Evolutionary conservation across 805 yeast genomes (phyloP).

Genomic region (Kluyveromyces aestuarii): DNA sequence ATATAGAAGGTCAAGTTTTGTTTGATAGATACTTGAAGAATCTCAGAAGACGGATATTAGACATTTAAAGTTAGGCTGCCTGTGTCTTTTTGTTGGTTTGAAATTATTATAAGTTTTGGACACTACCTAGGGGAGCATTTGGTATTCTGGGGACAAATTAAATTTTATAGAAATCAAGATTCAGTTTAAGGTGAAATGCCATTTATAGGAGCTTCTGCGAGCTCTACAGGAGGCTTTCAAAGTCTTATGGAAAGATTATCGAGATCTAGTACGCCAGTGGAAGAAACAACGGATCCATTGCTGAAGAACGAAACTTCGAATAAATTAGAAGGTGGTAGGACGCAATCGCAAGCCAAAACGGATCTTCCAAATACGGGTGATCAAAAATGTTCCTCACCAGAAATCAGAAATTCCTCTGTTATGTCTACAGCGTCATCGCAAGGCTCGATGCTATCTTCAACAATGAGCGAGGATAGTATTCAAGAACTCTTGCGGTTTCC

Average conservation of each 20-base stretch:
- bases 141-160: too few species aligned
- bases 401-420: neutral
- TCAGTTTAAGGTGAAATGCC: slow-evolving; percentile 15
- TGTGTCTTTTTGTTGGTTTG: neutral
- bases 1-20: neutral
- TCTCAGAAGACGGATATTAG: neutral
- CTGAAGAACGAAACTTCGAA: neutral
- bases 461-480: slow-evolving; percentile 20
- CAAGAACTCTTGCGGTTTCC: slow-evolving; percentile 55
- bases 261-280: neutral
- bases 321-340: neutral
- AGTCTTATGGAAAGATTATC: slow-evolving; percentile 22
- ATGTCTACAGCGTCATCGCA: neutral
- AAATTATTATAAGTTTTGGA: too few species aligned
- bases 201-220: slow-evolving; percentile 25
- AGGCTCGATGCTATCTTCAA: neutral
- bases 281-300: neutral
- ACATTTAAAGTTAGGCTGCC: neutral
- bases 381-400: neutral
- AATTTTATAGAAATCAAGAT: too few species aligned
- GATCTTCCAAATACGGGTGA: neutral
- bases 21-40: neutral
- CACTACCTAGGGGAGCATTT: too few species aligned
- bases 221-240: slow-evolving; percentile 17
- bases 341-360: neutral